Evolutionary conservation across 768 basidiomycete genomes (phyloP).

Genomic region (Amanita inopinata): DNA sequence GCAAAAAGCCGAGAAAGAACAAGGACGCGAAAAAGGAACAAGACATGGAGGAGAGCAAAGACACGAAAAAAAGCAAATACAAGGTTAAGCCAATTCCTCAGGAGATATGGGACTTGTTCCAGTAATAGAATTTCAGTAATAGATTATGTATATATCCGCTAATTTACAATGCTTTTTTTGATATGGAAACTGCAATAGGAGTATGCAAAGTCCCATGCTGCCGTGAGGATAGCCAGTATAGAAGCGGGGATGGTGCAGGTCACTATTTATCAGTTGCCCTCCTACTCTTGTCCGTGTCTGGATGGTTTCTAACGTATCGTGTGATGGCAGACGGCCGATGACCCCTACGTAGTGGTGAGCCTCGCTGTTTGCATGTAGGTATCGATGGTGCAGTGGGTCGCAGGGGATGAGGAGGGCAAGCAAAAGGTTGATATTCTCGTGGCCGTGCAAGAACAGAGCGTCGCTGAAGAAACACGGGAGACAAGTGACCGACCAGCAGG

Average conservation of each 20-base stretch:
- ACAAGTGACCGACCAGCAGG: slow-evolving; percentile 26
- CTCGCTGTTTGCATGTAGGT: background rate
- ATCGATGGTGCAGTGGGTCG: background rate
- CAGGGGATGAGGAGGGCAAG: background rate
- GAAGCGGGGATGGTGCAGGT: too few relatives aligned
- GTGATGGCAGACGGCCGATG: background rate
- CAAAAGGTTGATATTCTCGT: background rate
- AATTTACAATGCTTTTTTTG: too few relatives aligned
- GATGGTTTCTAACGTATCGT: background rate
- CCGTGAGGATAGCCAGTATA: too few relatives aligned
- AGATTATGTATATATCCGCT: background rate
- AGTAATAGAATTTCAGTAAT: background rate
- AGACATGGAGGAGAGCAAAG: background rate
- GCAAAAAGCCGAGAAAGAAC: slow-evolving; percentile 10
- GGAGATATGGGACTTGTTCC: slow-evolving; percentile 7
- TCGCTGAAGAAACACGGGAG: background rate
- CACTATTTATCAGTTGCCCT: too few relatives aligned
- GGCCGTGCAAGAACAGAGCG: background rate
- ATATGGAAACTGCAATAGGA: too few relatives aligned
- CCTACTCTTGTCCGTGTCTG: too few relatives aligned
- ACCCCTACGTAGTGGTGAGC: background rate
- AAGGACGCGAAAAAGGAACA: slow-evolving; percentile 4
- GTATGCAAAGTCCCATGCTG: too few relatives aligned
- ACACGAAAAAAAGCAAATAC: slow-evolving; percentile 1
- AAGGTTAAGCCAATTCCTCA: slow-evolving; percentile 3